A percentile compares a stretch with the other conserved stretches of the same genome.
These are phyloP conservation scores for Ophiostoma australiae DNA, from an alignment of 2,329 filamentous ascomycete genomes.

Conservation along the genomic window DNA sequence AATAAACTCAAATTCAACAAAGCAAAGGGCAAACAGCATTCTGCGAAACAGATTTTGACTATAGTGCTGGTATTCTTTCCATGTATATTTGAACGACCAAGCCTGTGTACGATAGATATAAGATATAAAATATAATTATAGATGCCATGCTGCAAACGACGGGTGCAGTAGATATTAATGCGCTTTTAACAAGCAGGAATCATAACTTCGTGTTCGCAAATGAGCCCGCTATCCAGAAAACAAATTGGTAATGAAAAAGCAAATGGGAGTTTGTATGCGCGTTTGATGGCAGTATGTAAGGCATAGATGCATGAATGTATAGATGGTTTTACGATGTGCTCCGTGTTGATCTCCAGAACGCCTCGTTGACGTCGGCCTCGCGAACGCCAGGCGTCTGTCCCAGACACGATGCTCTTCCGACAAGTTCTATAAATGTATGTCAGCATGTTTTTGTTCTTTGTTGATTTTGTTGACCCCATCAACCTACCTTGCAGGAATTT, in stretches of 20 bases:
- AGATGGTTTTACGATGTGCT: not conserved
- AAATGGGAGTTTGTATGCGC: not conserved
- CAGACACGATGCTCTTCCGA: conserved; percentile 31
- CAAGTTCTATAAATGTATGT: conserved; percentile 31
- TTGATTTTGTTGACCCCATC: not conserved
- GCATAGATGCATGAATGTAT: not conserved
- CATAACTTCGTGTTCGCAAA: not conserved
- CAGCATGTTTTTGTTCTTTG: not conserved
- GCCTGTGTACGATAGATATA: not conserved
- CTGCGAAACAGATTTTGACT: not conserved
- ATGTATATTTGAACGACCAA: not conserved
- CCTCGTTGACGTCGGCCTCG: conserved; percentile 31
- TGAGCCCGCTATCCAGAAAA: not conserved
- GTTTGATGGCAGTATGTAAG: not conserved
- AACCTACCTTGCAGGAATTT: conserved; percentile 30
- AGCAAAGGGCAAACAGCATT: not conserved
- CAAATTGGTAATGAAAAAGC: not conserved
- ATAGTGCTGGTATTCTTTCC: not conserved
- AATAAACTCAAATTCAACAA: not conserved
- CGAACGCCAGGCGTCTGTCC: conserved; percentile 34
- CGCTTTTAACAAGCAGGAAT: not conserved
- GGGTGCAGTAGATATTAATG: not conserved
- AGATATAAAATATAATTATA: not conserved
- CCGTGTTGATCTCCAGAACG: conserved; percentile 27
- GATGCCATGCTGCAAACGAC: not conserved